phyloP scores from a whole-genome alignment of 1,284 basidiomycete genomes.

The Naganishia liquefaciens region DNA sequence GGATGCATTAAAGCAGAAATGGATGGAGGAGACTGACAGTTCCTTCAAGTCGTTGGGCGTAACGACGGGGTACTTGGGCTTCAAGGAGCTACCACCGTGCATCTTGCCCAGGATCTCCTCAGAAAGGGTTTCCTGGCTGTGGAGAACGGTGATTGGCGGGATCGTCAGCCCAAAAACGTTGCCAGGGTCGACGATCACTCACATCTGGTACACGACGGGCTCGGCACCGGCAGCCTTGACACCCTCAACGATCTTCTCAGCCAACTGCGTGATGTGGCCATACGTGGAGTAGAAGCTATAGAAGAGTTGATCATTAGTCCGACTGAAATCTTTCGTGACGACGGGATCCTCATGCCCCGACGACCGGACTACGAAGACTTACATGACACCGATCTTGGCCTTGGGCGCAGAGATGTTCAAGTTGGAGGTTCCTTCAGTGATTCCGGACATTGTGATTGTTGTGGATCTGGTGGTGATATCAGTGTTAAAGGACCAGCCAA shows the following conservation, averaged over 20 bases:
- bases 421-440: constrained; percentile 26
- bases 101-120: constrained; percentile 74
- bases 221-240: constrained; percentile 69
- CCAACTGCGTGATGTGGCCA: constrained; percentile 76
- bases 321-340: background rate
- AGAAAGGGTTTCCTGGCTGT: constrained; percentile 77
- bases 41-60: constrained; percentile 65
- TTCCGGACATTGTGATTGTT: constrained; percentile 19
- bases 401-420: constrained; percentile 27
- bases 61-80: constrained; percentile 69
- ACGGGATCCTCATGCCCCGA: background rate
- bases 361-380: background rate
- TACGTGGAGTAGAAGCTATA: constrained; percentile 75
- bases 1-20: no score
- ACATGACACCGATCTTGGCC: constrained; percentile 34
- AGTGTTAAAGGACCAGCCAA: background rate
- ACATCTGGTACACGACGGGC: constrained; percentile 69
- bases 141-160: constrained; percentile 1
- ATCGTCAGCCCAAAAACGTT: constrained; percentile 45
- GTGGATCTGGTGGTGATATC: background rate
- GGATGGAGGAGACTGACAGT: constrained; percentile 62
- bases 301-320: background rate
- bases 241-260: constrained; percentile 74
- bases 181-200: constrained; percentile 3
- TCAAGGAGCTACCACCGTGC: constrained; percentile 61